phyloP scores from a whole-genome alignment of 441 rosid genomes.

The Corymbia citriodora region DNA sequence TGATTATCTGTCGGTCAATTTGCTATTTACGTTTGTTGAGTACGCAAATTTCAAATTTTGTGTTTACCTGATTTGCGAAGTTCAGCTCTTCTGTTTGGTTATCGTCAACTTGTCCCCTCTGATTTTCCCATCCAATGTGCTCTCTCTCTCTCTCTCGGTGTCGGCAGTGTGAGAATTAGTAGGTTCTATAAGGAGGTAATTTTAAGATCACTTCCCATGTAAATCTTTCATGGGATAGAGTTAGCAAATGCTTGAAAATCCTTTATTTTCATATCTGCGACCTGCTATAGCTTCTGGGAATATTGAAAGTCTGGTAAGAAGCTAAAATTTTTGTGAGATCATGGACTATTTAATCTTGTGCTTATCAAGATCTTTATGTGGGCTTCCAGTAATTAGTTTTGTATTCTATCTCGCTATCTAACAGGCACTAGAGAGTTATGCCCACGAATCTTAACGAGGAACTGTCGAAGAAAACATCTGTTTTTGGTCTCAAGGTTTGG shows the following conservation, averaged over 20 bases:
- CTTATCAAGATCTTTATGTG: not conserved
- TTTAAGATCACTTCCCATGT: not conserved
- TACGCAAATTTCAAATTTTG: not conserved
- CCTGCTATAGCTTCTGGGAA: not conserved
- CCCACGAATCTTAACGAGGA: not conserved
- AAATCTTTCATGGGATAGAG: not conserved
- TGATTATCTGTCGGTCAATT: not conserved
- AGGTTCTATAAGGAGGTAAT: not conserved
- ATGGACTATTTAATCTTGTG: not conserved
- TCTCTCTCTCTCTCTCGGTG: not conserved
- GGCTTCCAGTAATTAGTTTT: not conserved
- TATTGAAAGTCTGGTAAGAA: not conserved
- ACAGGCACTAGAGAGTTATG: not conserved
- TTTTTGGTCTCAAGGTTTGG: constrained; percentile 10
- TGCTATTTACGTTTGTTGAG: not conserved
- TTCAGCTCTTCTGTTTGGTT: not conserved
- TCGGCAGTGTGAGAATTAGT: not conserved
- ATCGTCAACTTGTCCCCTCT: not conserved
- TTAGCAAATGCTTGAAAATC: not conserved
- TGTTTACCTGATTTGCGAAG: not conserved
- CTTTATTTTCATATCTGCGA: not conserved
- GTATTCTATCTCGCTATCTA: not conserved
- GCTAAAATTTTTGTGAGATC: not conserved
- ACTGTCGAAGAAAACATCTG: constrained; percentile 3
- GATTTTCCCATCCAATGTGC: not conserved